These are phyloP conservation scores for Bidens hawaiensis DNA, from an alignment of 140 eudicot genomes.

Conservation along the genomic window DNA sequence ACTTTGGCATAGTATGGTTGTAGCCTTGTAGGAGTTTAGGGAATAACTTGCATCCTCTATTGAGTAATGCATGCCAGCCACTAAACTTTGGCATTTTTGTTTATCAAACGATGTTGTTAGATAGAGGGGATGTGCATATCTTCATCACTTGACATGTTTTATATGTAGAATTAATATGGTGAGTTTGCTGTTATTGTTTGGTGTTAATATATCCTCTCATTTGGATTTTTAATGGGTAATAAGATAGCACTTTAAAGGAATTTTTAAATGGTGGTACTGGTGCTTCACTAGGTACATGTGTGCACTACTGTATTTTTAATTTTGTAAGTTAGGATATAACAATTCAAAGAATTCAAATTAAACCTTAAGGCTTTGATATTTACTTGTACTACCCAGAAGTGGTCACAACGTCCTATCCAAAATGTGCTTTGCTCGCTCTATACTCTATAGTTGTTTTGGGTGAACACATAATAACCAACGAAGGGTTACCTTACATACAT, in stretches of 20 bases:
- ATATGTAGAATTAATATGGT: neutral
- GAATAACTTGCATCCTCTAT: neutral
- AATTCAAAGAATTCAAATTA: neutral
- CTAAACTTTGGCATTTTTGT: too few species aligned
- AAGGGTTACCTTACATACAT: neutral
- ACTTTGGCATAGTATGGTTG: too few species aligned
- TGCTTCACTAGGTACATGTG: neutral
- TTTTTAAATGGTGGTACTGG: neutral
- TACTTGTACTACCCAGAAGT: neutral
- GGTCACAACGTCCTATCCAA: neutral
- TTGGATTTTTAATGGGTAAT: neutral
- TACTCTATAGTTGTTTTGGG: neutral
- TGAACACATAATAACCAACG: neutral
- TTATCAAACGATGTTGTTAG: neutral
- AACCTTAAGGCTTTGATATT: neutral
- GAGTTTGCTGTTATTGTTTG: neutral
- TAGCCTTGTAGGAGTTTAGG: neutral
- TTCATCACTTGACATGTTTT: neutral
- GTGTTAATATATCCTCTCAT: too few species aligned
- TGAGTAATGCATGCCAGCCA: neutral
- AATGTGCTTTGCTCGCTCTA: neutral
- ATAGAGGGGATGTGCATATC: neutral
- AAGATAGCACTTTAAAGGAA: neutral
- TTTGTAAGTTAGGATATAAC: neutral
- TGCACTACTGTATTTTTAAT: neutral